These are phyloP conservation scores for Fusarium sp. DNA, from an alignment of 2,329 filamentous ascomycete genomes.

Conservation along the genomic window DNA sequence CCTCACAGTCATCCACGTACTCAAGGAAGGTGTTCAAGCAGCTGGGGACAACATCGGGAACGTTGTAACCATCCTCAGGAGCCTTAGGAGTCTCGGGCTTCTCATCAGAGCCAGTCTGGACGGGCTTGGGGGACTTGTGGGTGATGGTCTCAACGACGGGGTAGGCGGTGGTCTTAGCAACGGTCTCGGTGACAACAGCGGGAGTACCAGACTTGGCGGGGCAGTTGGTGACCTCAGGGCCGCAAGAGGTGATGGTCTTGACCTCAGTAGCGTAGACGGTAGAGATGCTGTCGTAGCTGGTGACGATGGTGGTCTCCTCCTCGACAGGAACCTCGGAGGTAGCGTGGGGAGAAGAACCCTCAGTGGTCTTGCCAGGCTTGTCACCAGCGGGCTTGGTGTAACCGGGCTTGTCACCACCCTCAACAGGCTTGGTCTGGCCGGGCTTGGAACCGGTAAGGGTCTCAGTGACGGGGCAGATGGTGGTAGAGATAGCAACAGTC, in stretches of 20 bases:
- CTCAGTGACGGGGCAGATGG: slow-evolving; percentile 72
- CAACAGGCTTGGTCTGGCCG: slow-evolving; percentile 23
- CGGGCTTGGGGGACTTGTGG: slow-evolving; percentile 34
- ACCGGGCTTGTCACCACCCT: slow-evolving; percentile 23
- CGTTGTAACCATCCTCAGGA: slow-evolving; percentile 49
- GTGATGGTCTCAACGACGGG: slow-evolving; percentile 46
- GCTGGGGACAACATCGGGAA: slow-evolving; percentile 80
- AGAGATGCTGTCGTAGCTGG: slow-evolving; percentile 31
- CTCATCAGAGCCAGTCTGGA: slow-evolving; percentile 42
- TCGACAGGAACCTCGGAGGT: slow-evolving; percentile 46
- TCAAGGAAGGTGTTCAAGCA: slow-evolving; percentile 94
- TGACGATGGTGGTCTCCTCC: slow-evolving; percentile 37
- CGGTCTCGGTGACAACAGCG: slow-evolving; percentile 47
- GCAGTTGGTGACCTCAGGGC: slow-evolving; percentile 60
- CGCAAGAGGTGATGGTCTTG: slow-evolving; percentile 44
- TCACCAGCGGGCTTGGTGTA: slow-evolving; percentile 36
- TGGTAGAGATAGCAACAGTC: slow-evolving; percentile 70
- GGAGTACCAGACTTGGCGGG: slow-evolving; percentile 54
- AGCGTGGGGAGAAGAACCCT: slow-evolving; percentile 36
- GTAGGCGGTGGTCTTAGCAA: slow-evolving; percentile 44
- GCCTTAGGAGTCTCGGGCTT: slow-evolving; percentile 51
- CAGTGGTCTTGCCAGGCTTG: slow-evolving; percentile 34
- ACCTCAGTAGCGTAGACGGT: slow-evolving; percentile 35
- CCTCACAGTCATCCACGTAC: slow-evolving; percentile 75
- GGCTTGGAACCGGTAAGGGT: slow-evolving; percentile 51